Conservation (phyloP, 2,329 filamentous ascomycete genomes). For the Fusarium globosum region DNA sequence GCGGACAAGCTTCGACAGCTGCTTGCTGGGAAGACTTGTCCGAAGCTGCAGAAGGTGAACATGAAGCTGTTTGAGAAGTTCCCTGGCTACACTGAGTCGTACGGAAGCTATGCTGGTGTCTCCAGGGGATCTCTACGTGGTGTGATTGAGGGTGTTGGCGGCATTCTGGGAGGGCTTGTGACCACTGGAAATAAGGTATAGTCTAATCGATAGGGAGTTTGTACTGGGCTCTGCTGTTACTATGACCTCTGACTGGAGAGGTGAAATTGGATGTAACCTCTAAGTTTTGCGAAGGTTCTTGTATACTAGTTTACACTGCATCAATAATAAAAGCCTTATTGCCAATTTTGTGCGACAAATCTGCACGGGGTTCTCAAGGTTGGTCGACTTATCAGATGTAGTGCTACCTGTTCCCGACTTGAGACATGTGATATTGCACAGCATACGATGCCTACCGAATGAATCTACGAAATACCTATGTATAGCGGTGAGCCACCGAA, state of each 20-base stretch:
- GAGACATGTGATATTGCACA: neutral
- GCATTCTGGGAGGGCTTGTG: constrained; percentile 4
- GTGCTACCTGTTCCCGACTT: no score
- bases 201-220: no score
- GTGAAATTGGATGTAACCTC: neutral
- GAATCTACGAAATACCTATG: neutral
- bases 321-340: neutral
- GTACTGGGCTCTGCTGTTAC: fast-evolving
- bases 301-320: no score
- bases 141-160: neutral
- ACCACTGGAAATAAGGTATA: neutral
- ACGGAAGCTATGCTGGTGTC: constrained; percentile 22
- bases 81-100: constrained; percentile 9
- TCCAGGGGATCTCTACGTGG: constrained; percentile 5
- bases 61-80: constrained; percentile 12
- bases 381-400: no score
- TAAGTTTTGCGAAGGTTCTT: no score
- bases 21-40: neutral
- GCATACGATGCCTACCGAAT: no score
- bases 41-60: neutral
- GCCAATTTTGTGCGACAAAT: neutral
- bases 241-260: neutral
- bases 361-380: no score
- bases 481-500: neutral
- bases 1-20: neutral